These are phyloP conservation scores for Neophaeococcomyces aloes DNA, from an alignment of 2,329 filamentous ascomycete species.

Conservation along the genomic window DNA sequence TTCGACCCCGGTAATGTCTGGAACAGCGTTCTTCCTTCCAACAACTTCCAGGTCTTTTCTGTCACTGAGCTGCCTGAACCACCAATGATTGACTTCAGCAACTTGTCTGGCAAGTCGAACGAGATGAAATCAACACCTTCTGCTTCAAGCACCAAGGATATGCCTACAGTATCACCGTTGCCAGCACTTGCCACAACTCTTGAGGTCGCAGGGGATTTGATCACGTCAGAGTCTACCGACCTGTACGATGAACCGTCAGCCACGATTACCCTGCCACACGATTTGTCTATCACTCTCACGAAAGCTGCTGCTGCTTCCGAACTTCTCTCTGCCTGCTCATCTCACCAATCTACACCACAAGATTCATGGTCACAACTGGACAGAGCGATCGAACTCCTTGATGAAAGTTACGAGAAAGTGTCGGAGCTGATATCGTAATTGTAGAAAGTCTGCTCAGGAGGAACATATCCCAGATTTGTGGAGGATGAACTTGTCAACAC, in stretches of 20 bases:
- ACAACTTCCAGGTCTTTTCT: constrained; percentile 48
- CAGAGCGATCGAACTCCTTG: constrained; percentile 13
- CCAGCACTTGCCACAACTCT: neutral
- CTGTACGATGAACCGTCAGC: constrained; percentile 19
- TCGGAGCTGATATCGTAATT: constrained; percentile 7
- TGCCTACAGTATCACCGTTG: constrained; percentile 3
- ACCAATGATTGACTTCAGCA: constrained; percentile 48
- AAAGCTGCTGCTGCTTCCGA: constrained; percentile 13
- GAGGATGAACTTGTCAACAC: too few species aligned
- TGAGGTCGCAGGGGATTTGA: neutral
- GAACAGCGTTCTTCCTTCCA: constrained; percentile 38
- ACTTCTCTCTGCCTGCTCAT: constrained; percentile 5
- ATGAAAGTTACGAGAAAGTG: constrained; percentile 15
- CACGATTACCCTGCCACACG: neutral
- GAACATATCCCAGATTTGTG: too few species aligned
- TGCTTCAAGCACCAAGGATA: constrained; percentile 5
- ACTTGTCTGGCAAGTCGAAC: constrained; percentile 59
- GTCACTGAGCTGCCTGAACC: constrained; percentile 60
- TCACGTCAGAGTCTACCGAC: constrained; percentile 37
- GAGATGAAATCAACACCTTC: neutral
- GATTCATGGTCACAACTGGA: constrained; percentile 8
- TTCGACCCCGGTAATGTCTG: constrained; percentile 45
- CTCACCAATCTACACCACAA: constrained; percentile 9
- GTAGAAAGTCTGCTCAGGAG: too few species aligned
- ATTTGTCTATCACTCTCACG: neutral